Evolutionary conservation across 805 yeast species (phyloP), one percentile per base, ranked within the genome.

Genomic region (Myxozyma geophila): DNA sequence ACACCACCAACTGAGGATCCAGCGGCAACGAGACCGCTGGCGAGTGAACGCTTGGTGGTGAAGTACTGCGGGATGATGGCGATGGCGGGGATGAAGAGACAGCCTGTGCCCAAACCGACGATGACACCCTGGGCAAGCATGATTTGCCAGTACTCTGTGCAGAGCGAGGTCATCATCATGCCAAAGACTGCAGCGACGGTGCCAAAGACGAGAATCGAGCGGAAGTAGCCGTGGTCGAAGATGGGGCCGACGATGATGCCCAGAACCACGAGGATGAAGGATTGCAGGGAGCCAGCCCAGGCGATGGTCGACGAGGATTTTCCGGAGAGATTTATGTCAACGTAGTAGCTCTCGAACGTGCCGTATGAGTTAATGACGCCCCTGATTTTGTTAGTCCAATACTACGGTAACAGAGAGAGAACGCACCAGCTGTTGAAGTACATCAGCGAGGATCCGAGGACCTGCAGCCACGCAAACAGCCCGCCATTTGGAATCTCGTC

Each of bases 1-100:
- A 81, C 73, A 10, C 85, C 84, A 1, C 87, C 87, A 8, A 82
- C 68, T 6, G 84, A 78, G 0, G 85, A 83, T 10, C 87, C 87
- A 7, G 80, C 70, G 0, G 84, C 81, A 0, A 81, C 82, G 7
- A 81, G 60, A 2, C 83, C 82, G 36, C 78, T 75, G 8, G 83
- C 68, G 53, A 58, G 55, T 7, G 80, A 82, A 28, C 85, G 72
- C 59, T 74, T 78, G 46, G 67, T 74, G 44, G 74, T 64, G 70
- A 82, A 83, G 74, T 81, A 83, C 40, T 81, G 83, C 0, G 84
- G 74, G 13, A 81, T 73, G 9, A 78, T 73, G 2, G 83, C 79
- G 35, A 83, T 73, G 47, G 81, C 74, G 2, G 84, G 78, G 1
- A 80, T 72, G 73, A 82, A 80, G 37, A 79, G 72, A 58, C 81